A percentile compares a stretch with the other conserved stretches of the same genome.
These are phyloP conservation scores for Tetrahymena thermophila DNA, from an alignment of 73 alveolate genomes.

Conservation along the genomic window DNA sequence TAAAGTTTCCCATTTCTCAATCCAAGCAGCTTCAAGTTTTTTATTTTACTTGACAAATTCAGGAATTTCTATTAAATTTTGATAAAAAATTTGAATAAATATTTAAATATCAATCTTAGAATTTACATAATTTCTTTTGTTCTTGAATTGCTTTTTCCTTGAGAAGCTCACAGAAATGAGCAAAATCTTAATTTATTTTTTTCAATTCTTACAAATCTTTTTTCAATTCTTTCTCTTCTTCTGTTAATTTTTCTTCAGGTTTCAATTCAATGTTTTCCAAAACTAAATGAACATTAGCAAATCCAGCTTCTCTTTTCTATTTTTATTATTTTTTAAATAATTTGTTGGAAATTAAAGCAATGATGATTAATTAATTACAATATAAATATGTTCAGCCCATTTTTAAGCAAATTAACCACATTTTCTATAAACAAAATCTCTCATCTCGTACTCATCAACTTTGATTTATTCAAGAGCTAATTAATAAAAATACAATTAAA, in stretches of 20 bases:
- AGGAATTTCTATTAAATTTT: constrained; percentile 16
- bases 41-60: constrained; percentile 28
- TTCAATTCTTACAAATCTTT: constrained; percentile 21
- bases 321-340: not conserved
- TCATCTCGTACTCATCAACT: constrained; percentile 33
- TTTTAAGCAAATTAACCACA: constrained; percentile 25
- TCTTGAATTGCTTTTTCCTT: constrained; percentile 10
- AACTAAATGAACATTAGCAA: constrained; percentile 8
- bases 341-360: too few relatives aligned
- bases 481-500: not conserved
- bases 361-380: not conserved
- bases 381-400: constrained; percentile 30
- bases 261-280: constrained; percentile 5
- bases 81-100: not conserved
- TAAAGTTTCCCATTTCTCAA: constrained; percentile 28
- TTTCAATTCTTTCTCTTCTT: constrained; percentile 19
- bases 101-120: not conserved
- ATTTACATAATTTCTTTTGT: not conserved
- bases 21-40: constrained; percentile 29
- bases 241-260: constrained; percentile 3
- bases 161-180: constrained; percentile 18
- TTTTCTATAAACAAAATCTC: constrained; percentile 31
- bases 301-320: constrained; percentile 27
- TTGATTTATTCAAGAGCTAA: constrained; percentile 8
- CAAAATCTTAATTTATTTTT: constrained; percentile 30